These are phyloP conservation scores for Corynespora cassiicola DNA, from an alignment of 2,329 filamentous ascomycete species.

Conservation along the genomic window DNA sequence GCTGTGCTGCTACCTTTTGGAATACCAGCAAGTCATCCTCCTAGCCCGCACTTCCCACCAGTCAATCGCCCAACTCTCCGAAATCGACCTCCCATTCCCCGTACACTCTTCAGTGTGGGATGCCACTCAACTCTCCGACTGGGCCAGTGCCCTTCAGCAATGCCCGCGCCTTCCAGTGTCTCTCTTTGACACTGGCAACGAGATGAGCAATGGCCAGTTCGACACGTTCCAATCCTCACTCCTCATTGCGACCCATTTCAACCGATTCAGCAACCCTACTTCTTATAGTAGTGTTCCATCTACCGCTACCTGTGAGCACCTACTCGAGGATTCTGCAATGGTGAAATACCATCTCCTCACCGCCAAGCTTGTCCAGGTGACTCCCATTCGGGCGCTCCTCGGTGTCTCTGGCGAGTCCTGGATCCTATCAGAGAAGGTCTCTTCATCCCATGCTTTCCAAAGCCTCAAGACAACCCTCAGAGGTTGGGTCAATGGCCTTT, in stretches of 20 bases:
- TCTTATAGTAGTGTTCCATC: conserved; percentile 19
- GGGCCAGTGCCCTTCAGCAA: conserved; percentile 29
- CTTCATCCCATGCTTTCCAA: conserved; percentile 38
- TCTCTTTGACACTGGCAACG: conserved; percentile 30
- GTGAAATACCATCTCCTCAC: conserved; percentile 41
- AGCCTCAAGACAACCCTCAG: conserved; percentile 38
- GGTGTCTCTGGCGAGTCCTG: conserved; percentile 54
- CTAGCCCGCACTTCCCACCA: conserved; percentile 30
- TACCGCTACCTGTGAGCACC: conserved; percentile 24
- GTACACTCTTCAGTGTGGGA: conserved; percentile 46
- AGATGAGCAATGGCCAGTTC: conserved; percentile 14
- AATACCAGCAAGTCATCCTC: conserved; percentile 45
- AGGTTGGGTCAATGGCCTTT: conserved; percentile 44
- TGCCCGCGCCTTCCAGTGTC: conserved; percentile 23
- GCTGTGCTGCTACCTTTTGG: conserved; percentile 50
- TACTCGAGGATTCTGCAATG: conserved; percentile 27
- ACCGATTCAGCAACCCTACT: conserved; percentile 23
- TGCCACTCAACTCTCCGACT: conserved; percentile 26
- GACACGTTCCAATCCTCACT: conserved; percentile 47
- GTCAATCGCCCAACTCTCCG: conserved; percentile 23
- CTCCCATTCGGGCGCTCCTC: conserved; percentile 50
- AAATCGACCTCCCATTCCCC: conserved; percentile 48
- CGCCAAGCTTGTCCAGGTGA: conserved; percentile 44
- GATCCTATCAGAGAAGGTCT: conserved; percentile 52
- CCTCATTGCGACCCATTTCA: conserved; percentile 42